Evolutionary conservation across 192 early-diverging fungal genomes (phyloP), one percentile per base, ranked within the genome.

Genomic region (Umbelopsis isabellina): DNA sequence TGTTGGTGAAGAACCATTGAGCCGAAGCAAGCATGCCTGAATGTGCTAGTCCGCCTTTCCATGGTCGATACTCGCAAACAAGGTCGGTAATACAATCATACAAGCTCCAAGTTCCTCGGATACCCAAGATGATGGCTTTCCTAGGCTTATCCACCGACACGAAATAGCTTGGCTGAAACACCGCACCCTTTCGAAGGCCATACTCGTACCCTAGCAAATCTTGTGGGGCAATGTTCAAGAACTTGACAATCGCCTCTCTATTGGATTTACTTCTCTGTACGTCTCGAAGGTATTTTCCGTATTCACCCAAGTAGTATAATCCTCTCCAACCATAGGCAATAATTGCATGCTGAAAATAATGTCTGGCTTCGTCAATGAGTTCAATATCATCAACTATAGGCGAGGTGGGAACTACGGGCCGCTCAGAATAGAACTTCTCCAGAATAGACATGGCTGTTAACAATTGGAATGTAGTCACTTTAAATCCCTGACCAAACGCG

Each of bases 31-130:
- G 83, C 81, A 94, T 90, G 2, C 92, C 92, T 27, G 86, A 87
- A 51, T 94, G 92, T 22, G 91, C 89, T 12, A 94, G 77, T 0
- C 92, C 92, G 21, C 90, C 92, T 67, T 90, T 89, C 91, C 90
- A 92, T 33, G 88, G 90, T 51, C 84, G 79, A 71, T 94, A 94
- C 72, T 91, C 91, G 71, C 91, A 94, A 0, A 89, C 88, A 46
- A 94, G 73, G 75, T 94, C 92, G 2, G 91, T 91, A 27, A 94
- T 79, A 4, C 87, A 85, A 68, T 94, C 92, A 67, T 90, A 88
- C 1, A 86, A 76, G 48, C 90, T 92, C 91, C 89, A 89, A 4
- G 89, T 91, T 15, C 91, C 91, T 45, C 91, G 85, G 55, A 93
- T 89, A 6, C 83, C 86, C 16, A 93, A 65, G 4, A 91, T 89